These are phyloP conservation scores for Lachancea sp. DNA, from an alignment of 805 yeast genomes.

Conservation along the genomic window DNA sequence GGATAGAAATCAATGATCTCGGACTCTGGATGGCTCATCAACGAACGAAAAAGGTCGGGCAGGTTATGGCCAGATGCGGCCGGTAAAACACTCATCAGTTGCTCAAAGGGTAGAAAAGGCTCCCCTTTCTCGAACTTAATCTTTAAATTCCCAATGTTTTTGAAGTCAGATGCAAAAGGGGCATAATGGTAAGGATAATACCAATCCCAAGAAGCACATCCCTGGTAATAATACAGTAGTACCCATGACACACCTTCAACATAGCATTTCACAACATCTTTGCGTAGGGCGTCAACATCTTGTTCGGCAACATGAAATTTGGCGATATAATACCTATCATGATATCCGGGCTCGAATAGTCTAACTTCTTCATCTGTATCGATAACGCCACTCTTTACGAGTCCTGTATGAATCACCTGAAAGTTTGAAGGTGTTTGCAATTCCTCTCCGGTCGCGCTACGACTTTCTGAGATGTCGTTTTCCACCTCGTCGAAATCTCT, in stretches of 20 bases:
- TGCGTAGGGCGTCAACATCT: slow-evolving; percentile 48
- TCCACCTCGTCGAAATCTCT: slow-evolving; percentile 17
- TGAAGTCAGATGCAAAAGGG: slow-evolving; percentile 90
- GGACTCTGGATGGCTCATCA: slow-evolving; percentile 74
- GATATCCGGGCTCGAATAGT: slow-evolving; percentile 84
- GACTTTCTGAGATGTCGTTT: slow-evolving; percentile 12
- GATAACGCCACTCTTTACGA: slow-evolving; percentile 31
- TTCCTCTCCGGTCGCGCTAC: slow-evolving; percentile 11
- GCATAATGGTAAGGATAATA: slow-evolving; percentile 96
- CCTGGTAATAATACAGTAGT: slow-evolving; percentile 86
- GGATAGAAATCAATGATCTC: slow-evolving; percentile 91
- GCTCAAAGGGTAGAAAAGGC: slow-evolving; percentile 89
- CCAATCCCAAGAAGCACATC: slow-evolving; percentile 99
- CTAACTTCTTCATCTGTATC: slow-evolving; percentile 51
- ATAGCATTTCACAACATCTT: slow-evolving; percentile 61
- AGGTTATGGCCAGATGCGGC: slow-evolving; percentile 86
- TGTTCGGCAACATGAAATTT: slow-evolving; percentile 59
- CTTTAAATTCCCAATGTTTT: slow-evolving; percentile 42
- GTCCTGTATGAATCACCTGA: slow-evolving; percentile 25
- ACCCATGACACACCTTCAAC: slow-evolving; percentile 98
- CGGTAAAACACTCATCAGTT: slow-evolving; percentile 89
- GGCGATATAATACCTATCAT: slow-evolving; percentile 66
- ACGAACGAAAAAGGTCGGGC: slow-evolving; percentile 71
- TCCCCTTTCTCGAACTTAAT: slow-evolving; percentile 58
- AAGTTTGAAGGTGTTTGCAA: slow-evolving; percentile 17